Base-by-base conservation (phyloP, 2,329 filamentous ascomycete species). In the Leptographium wingfieldii region DNA sequence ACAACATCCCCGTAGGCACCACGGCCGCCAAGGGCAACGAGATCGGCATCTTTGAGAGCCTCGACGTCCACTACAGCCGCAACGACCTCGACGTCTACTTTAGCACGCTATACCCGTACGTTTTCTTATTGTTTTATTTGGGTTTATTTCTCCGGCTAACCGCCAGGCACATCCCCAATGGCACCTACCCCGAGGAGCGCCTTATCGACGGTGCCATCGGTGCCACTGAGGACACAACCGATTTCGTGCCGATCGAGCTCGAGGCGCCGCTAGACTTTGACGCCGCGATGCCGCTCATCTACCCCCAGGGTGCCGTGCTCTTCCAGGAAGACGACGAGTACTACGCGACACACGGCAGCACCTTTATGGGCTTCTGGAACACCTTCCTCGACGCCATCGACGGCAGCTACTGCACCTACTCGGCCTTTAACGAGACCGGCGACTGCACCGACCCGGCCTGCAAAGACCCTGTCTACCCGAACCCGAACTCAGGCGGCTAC, bases 391-490 rank as follows among this genome's bases (percentile, higher is more conserved):
- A 77, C 61, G 76, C 76, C 51, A 69, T 77, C 9, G 76, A 77
- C 63, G 75, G 75, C 0, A 75, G 73, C 54, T 80, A 79, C 66
- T 79, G 78, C 70, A 74, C 70, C 16, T 76, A 74, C 60, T 69
- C 67, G 14, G 75, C 75, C 31, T 78, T 71, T 52, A 74, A 74
- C 56, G 73, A 76, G 62, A 77, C 72, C 0, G 77, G 76, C 19
- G 68, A 79, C 60, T 68, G 65, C 51, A 55, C 55, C n/a, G 60
- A 58, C 19, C 66, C 70, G 53, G 71, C 71, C 4, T 64, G 66
- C 16, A 67, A 76, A n/a, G 78, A 80, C 59, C 74, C 77, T 0
- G 68, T 68, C 1, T 80, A 81, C 63, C 79, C 78, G 0, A 73
- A 80, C 62, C 69, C 72, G 0, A 66, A 69, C 31, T 19, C 66